Evolutionary conservation across 2,329 filamentous ascomycete genomes (phyloP), one percentile per base, ranked within the genome.

Genomic region (Nakataea oryzae): DNA sequence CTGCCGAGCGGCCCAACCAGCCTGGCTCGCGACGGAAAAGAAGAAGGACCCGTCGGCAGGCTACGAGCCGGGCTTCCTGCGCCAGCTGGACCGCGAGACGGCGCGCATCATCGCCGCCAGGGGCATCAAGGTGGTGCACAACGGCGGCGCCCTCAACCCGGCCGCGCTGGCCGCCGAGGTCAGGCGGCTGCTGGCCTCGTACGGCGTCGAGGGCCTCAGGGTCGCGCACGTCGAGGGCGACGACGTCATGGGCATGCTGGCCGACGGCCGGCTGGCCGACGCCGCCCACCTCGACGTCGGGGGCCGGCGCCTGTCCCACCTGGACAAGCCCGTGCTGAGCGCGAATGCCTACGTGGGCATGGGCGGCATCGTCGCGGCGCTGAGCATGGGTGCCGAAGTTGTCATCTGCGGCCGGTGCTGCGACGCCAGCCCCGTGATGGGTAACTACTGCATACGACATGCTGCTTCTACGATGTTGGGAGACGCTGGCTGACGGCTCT

Each of bases 331-430:
- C 9, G 54, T 60, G 28, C 62, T 65, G 34, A 50, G 57, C 34
- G 80, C 81, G 54, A 80, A 83, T 54, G 80, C 76, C 6, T 84
- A 83, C 64, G 74, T 81, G 2, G 82, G 83, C 0, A 78, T 77
- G 17, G 71, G 78, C 62, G 79, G 74, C 3, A 81, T 83, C 17
- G 72, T 75, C 7, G 70, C 71, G 28, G 79, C 74, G 2, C 70
- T 81, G 0, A 68, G 71, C 3, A 67, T 66, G 0, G 78, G 78
- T 0, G 79, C 78, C 1, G 74, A 79, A 24, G 79, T 82, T 27
- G 72, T 82, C 58, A 74, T 81, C 2, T 81, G 78, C 61, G 79
- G 79, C 0, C 73, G 79, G 4, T 78, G 57, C 24, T 58, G 57
- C 61, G 64, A 66, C 28, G 79, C 80, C 0, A 78, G 76, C 2